phyloP scores from a whole-genome alignment of 345 rosid species.

The Gossypium thurberi region DNA sequence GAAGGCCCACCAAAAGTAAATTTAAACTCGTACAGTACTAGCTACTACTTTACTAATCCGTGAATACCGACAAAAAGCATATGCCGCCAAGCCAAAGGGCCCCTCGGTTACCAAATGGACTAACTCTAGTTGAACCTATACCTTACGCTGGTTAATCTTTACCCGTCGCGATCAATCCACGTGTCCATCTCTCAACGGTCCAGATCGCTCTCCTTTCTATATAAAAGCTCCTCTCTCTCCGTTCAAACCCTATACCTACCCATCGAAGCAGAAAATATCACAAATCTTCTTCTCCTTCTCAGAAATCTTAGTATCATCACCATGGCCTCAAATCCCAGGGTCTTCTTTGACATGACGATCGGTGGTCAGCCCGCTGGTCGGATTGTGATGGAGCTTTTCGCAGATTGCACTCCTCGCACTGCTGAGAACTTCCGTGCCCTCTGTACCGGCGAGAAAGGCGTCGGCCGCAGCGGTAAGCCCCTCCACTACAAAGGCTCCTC shows the following conservation, averaged over 20 bases:
- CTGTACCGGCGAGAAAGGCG: conserved; percentile 74
- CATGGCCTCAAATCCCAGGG: conserved; percentile 47
- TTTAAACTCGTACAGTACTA: background rate
- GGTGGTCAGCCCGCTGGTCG: conserved; percentile 45
- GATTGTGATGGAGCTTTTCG: conserved; percentile 63
- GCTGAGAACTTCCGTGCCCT: conserved; percentile 87
- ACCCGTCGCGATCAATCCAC: conserved; percentile 32
- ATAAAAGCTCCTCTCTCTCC: conserved; percentile 7
- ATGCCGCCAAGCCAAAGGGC: background rate
- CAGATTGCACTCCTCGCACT: conserved; percentile 50
- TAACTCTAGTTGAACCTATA: conserved; percentile 32
- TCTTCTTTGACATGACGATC: conserved; percentile 53
- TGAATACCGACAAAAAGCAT: conserved; percentile 22
- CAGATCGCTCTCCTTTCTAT: conserved; percentile 21
- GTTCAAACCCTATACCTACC: conserved; percentile 22
- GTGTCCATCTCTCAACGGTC: conserved; percentile 22
- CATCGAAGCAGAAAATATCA: background rate
- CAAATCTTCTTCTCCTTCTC: no score
- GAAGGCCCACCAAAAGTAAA: background rate
- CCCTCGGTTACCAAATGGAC: conserved; percentile 18
- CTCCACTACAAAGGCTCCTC: conserved; percentile 74
- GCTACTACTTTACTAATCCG: background rate
- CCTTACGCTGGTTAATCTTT: conserved; percentile 21
- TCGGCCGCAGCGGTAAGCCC: conserved; percentile 51
- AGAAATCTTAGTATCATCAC: background rate